Base-by-base conservation (phyloP, 176 grass and related monocot species). In the Eleusine indica region DNA sequence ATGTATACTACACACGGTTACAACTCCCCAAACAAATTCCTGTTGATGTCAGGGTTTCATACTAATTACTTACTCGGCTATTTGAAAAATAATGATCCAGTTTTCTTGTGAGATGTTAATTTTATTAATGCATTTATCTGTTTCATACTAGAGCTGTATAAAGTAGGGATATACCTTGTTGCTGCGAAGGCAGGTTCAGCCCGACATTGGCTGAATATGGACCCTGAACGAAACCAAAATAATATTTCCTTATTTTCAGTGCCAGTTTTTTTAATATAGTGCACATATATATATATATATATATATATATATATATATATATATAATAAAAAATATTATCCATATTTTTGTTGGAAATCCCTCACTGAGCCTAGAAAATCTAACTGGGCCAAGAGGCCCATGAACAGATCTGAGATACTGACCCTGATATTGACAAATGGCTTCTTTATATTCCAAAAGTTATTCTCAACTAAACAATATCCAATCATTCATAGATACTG, bases 1-100 rank as follows among this genome's bases (percentile, higher is more conserved):
- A 94, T 67, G 87, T 94, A 73, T 72, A 86, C 47, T 86, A 21
- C 46, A 21, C 64, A 40, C 38, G 21, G 40, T 28, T 42, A 29
- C 65, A 32, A 79, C 47, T 61, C 28, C 42, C 22, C 57, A 7
- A 15, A 41, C 61, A 78, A 58, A 47, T 88, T 82, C 43, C 6
- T 37, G 47, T 60, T 80, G 57, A 48, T 76, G 8, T 62, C 4
- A 63, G 62, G 9, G 41, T 47, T 56, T 61, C 82, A 14, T 83
- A 58, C 52, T 78, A 49, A 51, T 63, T 32, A 49, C 46, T 63
- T 32, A 61, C 46, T 49, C 40, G 21, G 42, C 39, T 19, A 57
- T 64, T 29, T 80, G 42, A 70, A 48, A 35, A 54, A 53, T 73
- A 71, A 21, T 75, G 14, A 6, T 19, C 58, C 68, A 44, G 68